A percentile compares a stretch with the other conserved stretches of the same genome.
Evolutionary conservation across 2,329 filamentous ascomycete species (phyloP).

Genomic region (Reticulascus tulasneorum): DNA sequence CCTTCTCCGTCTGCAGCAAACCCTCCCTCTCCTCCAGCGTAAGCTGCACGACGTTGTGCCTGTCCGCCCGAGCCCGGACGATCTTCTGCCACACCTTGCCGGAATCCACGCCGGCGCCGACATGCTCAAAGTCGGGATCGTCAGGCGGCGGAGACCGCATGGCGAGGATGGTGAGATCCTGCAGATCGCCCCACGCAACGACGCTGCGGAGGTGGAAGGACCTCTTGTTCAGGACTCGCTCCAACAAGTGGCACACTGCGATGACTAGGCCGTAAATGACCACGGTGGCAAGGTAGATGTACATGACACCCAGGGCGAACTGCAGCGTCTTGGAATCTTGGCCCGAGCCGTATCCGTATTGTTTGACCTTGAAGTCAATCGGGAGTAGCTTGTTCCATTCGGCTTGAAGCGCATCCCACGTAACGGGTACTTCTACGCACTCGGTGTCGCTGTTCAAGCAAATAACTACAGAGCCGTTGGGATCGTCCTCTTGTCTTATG

Average conservation of each 20-base stretch:
- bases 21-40: background rate
- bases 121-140: background rate
- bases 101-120: background rate
- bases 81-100: background rate
- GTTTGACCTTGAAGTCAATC: background rate
- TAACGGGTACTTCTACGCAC: no score
- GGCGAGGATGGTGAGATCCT: background rate
- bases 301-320: background rate
- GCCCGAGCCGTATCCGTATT: slow-evolving; percentile 1
- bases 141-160: background rate
- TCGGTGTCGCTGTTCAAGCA: no score
- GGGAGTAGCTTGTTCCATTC: no score
- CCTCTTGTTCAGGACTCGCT: slow-evolving; percentile 1
- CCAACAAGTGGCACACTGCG: background rate
- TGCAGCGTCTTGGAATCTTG: background rate
- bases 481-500: no score
- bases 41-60: background rate
- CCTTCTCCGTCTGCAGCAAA: no score
- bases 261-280: background rate
- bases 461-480: no score
- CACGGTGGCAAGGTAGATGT: background rate
- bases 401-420: no score
- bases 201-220: no score
- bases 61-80: background rate
- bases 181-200: background rate